A percentile compares a stretch with the other conserved stretches of the same genome.
Conservation (phyloP, 2,329 filamentous ascomycete genomes). For the Cladophialophora yegresii region DNA sequence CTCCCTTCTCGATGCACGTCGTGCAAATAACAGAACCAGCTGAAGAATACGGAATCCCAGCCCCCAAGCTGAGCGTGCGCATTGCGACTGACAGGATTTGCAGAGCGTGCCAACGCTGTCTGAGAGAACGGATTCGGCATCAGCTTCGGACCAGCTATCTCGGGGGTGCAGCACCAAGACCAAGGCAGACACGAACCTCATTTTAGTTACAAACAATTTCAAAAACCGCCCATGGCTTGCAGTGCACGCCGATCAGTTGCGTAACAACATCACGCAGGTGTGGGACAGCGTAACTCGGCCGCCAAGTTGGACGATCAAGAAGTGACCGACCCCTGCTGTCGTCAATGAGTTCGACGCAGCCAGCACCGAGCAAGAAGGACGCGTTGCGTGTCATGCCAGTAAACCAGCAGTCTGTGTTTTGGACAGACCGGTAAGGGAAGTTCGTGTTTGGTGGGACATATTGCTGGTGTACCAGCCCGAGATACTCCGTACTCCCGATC, state of each 20-base stretch:
- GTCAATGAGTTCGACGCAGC: background rate
- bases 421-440: background rate
- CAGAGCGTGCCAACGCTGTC: background rate
- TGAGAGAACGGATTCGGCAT: background rate
- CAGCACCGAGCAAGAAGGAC: background rate
- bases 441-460: background rate
- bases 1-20: background rate
- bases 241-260: background rate
- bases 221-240: background rate
- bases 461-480: background rate
- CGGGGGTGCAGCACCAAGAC: background rate
- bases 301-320: background rate
- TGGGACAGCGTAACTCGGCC: background rate
- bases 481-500: background rate
- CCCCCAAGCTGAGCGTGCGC: background rate
- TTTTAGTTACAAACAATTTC: background rate
- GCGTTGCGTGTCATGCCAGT: background rate
- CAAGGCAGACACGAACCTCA: conserved; percentile 1
- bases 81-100: background rate
- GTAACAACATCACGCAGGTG: background rate
- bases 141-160: background rate
- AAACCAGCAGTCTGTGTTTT: background rate
- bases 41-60: background rate
- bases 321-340: background rate
- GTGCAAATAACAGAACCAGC: background rate